Conservation (phyloP, 179 eudicot species). For the Spinacia oleracea region DNA sequence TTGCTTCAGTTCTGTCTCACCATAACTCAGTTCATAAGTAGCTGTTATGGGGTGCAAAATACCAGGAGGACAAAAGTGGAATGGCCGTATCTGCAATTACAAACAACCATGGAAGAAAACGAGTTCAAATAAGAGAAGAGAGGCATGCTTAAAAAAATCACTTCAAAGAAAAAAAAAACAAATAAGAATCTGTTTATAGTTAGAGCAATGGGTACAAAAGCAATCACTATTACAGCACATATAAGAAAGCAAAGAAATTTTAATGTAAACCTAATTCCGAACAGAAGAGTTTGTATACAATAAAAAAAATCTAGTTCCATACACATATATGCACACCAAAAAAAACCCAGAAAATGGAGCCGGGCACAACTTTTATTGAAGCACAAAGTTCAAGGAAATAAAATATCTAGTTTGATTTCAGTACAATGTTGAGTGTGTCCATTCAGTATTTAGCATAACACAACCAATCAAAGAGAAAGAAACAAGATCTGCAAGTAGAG, state of each 20-base stretch:
- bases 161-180: neutral
- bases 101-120: conserved; percentile 21
- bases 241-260: neutral
- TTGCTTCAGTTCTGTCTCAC: conserved; percentile 92
- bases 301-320: neutral
- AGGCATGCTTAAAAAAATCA: neutral
- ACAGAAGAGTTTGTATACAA: neutral
- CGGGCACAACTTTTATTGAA: neutral
- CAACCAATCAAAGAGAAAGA: neutral
- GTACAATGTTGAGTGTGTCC: neutral
- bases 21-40: conserved; percentile 74
- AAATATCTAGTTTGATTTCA: neutral
- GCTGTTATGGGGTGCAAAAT: conserved; percentile 76
- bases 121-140: neutral
- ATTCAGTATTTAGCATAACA: conserved; percentile 6
- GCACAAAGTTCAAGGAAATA: neutral
- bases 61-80: conserved; percentile 88
- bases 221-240: neutral
- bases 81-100: conserved; percentile 69
- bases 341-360: neutral
- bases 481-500: neutral
- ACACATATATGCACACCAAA: neutral
- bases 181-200: neutral
- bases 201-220: neutral
- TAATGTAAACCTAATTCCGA: neutral